Percentiles rank a stretch among this genome's conserved stretches.
phyloP scores from a whole-genome alignment of 192 early-diverging fungal genomes.

The Nowakowskiella sp. region DNA sequence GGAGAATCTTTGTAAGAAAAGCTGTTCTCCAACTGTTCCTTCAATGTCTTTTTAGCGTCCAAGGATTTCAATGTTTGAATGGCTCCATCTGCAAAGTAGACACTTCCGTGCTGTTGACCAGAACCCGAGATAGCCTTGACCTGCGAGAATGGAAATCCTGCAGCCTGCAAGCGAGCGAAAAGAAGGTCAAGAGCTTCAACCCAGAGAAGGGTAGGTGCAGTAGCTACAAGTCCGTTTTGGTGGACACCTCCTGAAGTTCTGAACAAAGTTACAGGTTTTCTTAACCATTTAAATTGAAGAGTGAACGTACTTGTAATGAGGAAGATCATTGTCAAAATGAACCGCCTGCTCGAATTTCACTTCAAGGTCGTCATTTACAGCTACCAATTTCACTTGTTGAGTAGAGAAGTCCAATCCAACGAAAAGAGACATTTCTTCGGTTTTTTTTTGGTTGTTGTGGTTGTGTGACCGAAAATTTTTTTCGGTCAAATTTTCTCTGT shows the following conservation, averaged over 20 bases:
- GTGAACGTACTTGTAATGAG: slow-evolving; percentile 33
- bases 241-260: slow-evolving; percentile 16
- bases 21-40: slow-evolving; percentile 41
- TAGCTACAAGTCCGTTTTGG: slow-evolving; percentile 15
- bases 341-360: slow-evolving; percentile 44
- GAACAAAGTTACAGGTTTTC: too few species aligned
- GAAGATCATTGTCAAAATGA: slow-evolving; percentile 57
- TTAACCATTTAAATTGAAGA: not conserved
- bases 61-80: slow-evolving; percentile 32
- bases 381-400: slow-evolving; percentile 64
- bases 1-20: slow-evolving; percentile 59
- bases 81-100: slow-evolving; percentile 61
- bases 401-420: slow-evolving; percentile 71
- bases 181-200: slow-evolving; percentile 62
- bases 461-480: too few species aligned
- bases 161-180: slow-evolving; percentile 34
- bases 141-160: slow-evolving; percentile 25
- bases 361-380: slow-evolving; percentile 25
- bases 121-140: slow-evolving; percentile 57
- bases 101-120: slow-evolving; percentile 81
- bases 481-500: too few species aligned
- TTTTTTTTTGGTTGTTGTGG: too few species aligned
- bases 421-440: slow-evolving; percentile 25
- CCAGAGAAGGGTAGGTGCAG: slow-evolving; percentile 71
- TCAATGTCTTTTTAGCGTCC: slow-evolving; percentile 23